A percentile compares a stretch with the other conserved stretches of the same genome.
phyloP scores from a whole-genome alignment of 108 stramenopile species.

The Skeletonema grethae region DNA sequence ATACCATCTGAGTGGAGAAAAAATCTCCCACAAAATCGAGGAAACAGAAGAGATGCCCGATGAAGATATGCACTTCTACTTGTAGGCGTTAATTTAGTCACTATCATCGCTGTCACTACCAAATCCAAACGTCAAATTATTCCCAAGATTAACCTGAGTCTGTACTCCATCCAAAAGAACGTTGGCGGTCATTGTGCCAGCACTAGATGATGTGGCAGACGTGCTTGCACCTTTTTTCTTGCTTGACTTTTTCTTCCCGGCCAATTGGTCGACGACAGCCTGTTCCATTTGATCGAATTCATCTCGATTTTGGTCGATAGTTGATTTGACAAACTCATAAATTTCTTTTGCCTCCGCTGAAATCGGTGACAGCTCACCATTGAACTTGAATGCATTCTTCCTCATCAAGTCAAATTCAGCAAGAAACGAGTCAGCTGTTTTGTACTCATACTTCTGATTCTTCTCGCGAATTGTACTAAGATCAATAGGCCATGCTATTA shows the following conservation, averaged over 20 bases:
- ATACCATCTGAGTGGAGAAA: constrained; percentile 41
- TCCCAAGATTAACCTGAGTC: constrained; percentile 48
- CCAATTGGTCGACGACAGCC: constrained; percentile 75
- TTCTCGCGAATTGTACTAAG: constrained; percentile 78
- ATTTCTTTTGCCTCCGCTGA: constrained; percentile 75
- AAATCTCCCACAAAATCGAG: constrained; percentile 14
- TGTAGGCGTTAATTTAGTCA: constrained; percentile 24
- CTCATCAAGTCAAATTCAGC: constrained; percentile 86
- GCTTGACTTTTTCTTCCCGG: constrained; percentile 36
- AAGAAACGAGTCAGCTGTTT: constrained; percentile 67
- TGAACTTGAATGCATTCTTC: constrained; percentile 85
- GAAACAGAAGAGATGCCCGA: background rate
- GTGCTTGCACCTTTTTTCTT: constrained; percentile 12
- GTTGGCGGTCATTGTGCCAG: constrained; percentile 43
- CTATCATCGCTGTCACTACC: constrained; percentile 45
- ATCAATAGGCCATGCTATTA: constrained; percentile 80
- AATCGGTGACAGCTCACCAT: constrained; percentile 56
- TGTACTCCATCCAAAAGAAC: constrained; percentile 48
- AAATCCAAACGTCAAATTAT: constrained; percentile 35
- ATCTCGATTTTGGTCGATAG: constrained; percentile 60
- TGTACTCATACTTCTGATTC: constrained; percentile 82
- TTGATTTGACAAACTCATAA: constrained; percentile 64
- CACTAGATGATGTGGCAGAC: constrained; percentile 11
- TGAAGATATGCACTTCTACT: background rate
- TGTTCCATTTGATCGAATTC: constrained; percentile 78